Base-by-base conservation (phyloP, 768 basidiomycete species). In the Boletus insuetus region DNA sequence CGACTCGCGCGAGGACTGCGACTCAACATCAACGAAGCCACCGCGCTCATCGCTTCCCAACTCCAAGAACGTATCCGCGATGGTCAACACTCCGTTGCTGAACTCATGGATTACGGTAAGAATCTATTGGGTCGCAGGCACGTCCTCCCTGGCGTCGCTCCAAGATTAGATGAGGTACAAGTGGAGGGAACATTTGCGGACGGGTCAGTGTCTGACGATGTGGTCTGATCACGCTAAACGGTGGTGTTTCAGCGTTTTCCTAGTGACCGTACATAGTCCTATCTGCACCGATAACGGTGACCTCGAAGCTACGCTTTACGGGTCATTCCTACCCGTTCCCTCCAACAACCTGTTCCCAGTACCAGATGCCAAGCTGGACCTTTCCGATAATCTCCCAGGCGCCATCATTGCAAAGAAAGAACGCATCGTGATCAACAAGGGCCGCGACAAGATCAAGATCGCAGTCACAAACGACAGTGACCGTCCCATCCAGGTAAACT, bases 201-300 rank as follows among this genome's bases (percentile, higher is more conserved):
- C 59, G 90, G 90, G 94, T 91, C 63, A 41, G 81, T 65, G 8
- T 51, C 20, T 29, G 17, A n/a, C 54, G 24, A 32, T 26, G 20
- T 32, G 14, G 14, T 37, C 14, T 32, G 22, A 37, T 53, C 50
- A 3, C 16, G 8, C 35, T 53, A 26, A 48, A 41, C 40, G 46
- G 38, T 12, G 16, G 16, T n/a, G 13, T 52, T 46, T 31, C 51
- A 63, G 66, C 1, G 89, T 93, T 0, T 99, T 29, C 74, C 81
- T 99, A n/a, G 95, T 98, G 37, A 96, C 96, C 1, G 92, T 98
- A 1, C 95, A 98, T 65, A 88, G 95, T 63, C 96, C 97, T 19
- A 87, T 99, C 58, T 92, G 88, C 68, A 86, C 92, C 0, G 86
- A 92, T 55, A 72, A 80, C 39, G 94, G 94, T 1, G 74, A 95